phyloP scores from a whole-genome alignment of 768 basidiomycete species.

The Infundibulicybe gibba region DNA sequence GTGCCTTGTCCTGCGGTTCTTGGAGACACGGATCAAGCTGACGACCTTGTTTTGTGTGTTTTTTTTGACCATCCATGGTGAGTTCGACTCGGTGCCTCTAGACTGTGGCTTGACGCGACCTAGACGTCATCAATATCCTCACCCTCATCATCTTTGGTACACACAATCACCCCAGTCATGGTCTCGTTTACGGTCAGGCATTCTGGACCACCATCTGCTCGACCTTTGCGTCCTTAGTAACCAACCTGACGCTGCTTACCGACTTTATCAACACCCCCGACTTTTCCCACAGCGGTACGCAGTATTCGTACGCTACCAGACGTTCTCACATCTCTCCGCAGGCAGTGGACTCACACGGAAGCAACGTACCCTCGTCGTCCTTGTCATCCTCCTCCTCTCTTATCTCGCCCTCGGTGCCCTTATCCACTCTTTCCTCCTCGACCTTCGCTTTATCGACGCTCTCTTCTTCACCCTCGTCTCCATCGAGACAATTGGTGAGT shows the following conservation, averaged over 20 bases:
- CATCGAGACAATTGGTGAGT: conserved; percentile 61
- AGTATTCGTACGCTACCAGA: background rate
- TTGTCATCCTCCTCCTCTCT: conserved; percentile 68
- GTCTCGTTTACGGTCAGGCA: conserved; percentile 65
- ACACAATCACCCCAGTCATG: conserved; percentile 54
- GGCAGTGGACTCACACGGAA: conserved; percentile 79
- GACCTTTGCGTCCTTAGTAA: conserved; percentile 59
- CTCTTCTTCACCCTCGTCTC: conserved; percentile 77
- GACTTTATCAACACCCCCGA: conserved; percentile 59
- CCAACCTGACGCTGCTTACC: conserved; percentile 62
- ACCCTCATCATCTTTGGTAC: conserved; percentile 61
- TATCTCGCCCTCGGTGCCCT: conserved; percentile 76
- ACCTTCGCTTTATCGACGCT: conserved; percentile 63
- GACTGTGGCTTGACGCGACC: conserved; percentile 1
- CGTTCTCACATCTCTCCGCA: conserved; percentile 16
- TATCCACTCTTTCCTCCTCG: conserved; percentile 46
- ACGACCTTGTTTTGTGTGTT: conserved; percentile 65
- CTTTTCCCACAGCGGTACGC: conserved; percentile 60
- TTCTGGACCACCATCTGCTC: conserved; percentile 82
- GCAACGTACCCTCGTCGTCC: conserved; percentile 76
- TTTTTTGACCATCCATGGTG: conserved; percentile 70
- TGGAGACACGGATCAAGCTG: conserved; percentile 59
- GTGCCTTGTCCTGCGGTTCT: conserved; percentile 65
- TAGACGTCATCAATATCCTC: conserved; percentile 69
- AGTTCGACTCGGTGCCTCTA: conserved; percentile 12